These are phyloP conservation scores for Boechera stricta DNA, from an alignment of 345 rosid species.

Conservation along the genomic window DNA sequence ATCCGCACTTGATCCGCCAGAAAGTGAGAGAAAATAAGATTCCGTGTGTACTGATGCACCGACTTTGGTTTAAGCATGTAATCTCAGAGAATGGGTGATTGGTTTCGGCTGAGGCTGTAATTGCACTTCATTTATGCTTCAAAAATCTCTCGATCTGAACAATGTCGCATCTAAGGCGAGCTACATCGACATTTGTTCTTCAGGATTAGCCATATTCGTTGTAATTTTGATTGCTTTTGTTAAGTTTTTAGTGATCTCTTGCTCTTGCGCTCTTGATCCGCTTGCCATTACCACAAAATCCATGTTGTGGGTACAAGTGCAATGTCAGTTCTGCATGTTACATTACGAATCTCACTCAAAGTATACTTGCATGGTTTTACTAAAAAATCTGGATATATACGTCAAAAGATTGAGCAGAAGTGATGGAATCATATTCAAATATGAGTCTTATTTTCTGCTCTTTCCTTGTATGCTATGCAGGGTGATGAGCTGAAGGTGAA, in stretches of 20 bases:
- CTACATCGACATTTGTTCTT: constrained; percentile 5
- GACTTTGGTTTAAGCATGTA: constrained; percentile 12
- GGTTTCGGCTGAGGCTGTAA: background rate
- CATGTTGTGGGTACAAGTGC: background rate
- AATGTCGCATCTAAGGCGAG: constrained; percentile 32
- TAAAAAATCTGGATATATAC: background rate
- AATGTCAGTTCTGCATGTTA: constrained; percentile 22
- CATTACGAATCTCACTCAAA: background rate
- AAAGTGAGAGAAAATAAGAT: constrained; percentile 6
- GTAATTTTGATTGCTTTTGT: constrained; percentile 7
- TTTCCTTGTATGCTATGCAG: constrained; percentile 51
- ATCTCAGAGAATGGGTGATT: background rate
- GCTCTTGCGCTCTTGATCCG: background rate
- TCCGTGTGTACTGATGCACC: constrained; percentile 35
- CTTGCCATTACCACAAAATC: constrained; percentile 11
- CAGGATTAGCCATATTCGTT: background rate
- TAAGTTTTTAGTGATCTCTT: constrained; percentile 18
- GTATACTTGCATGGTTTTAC: constrained; percentile 11
- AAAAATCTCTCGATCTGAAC: constrained; percentile 26
- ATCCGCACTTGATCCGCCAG: background rate
- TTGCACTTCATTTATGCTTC: constrained; percentile 17
- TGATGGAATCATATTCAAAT: background rate
- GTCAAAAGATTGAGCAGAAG: background rate
- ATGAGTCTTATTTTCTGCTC: background rate
- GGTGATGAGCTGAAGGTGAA: constrained; percentile 84